Evolutionary conservation across 2,329 filamentous ascomycete genomes (phyloP).

Genomic region (Verticillium dahliae): DNA sequence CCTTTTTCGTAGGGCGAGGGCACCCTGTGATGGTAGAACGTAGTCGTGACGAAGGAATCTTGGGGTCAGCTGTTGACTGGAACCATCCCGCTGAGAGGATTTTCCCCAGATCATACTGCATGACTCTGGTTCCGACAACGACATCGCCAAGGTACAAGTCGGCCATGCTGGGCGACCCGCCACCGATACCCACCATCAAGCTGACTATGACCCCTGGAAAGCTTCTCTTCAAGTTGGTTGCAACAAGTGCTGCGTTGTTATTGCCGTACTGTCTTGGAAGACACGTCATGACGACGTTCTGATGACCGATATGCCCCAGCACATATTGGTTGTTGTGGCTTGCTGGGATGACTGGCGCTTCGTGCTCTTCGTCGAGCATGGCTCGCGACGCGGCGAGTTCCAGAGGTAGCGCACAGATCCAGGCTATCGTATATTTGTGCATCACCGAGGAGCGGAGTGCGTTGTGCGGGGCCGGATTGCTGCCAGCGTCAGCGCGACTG

Average conservation of each 20-base stretch:
- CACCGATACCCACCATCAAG: constrained; percentile 18
- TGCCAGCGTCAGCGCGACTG: too few species aligned
- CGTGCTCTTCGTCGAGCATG: constrained; percentile 8
- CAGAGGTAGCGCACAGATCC: constrained; percentile 11
- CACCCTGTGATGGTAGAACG: too few species aligned
- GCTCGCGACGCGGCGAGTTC: constrained; percentile 9
- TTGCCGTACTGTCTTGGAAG: constrained; percentile 15
- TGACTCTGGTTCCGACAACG: constrained; percentile 16
- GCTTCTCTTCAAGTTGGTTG: constrained; percentile 7
- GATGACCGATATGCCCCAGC: constrained; percentile 11
- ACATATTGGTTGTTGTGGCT: constrained; percentile 17
- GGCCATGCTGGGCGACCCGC: constrained; percentile 10
- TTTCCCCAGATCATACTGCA: constrained; percentile 20
- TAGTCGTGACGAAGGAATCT: background rate
- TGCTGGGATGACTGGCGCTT: background rate
- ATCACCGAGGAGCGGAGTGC: too few species aligned
- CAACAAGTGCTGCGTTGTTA: constrained; percentile 14
- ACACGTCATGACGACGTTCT: constrained; percentile 20
- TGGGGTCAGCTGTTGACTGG: background rate
- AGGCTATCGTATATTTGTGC: constrained; percentile 8
- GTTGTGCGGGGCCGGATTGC: too few species aligned
- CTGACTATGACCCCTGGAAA: constrained; percentile 6
- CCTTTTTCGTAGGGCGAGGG: background rate
- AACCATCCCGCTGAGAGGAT: constrained; percentile 3
- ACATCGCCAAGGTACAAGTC: constrained; percentile 19